Percentiles rank a stretch among this genome's conserved stretches.
These are phyloP conservation scores for Mucor mucedo DNA, from an alignment of 371 early-diverging fungal species.

Conservation along the genomic window DNA sequence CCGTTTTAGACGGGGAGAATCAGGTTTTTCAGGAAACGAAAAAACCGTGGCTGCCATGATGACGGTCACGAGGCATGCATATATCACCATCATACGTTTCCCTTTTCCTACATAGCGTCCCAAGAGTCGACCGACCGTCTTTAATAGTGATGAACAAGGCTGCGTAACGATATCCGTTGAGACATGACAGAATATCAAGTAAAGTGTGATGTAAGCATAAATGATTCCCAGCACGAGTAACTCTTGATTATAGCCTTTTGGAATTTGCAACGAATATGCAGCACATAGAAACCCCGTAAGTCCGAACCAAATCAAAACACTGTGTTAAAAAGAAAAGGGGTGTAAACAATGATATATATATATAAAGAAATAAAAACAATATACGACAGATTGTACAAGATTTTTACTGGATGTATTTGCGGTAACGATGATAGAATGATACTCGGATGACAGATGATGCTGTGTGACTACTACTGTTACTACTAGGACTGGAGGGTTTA, in stretches of 20 bases:
- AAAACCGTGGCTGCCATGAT: slow-evolving; percentile 61
- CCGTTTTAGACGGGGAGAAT: slow-evolving; percentile 64
- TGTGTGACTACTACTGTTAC: not conserved
- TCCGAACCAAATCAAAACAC: slow-evolving; percentile 29
- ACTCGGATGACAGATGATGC: not conserved
- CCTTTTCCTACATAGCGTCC: too few relatives aligned
- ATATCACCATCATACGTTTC: not conserved
- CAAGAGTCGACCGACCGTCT: not conserved
- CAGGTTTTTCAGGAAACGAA: slow-evolving; percentile 47
- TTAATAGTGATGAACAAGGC: slow-evolving; percentile 3
- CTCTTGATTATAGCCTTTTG: slow-evolving; percentile 41
- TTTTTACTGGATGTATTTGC: slow-evolving; percentile 3
- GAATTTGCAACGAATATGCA: slow-evolving; percentile 33
- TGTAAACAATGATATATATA: not conserved
- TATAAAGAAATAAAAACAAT: not conserved
- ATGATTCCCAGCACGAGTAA: slow-evolving; percentile 34
- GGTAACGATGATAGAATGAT: not conserved
- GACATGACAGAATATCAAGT: slow-evolving; percentile 39
- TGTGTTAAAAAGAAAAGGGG: not conserved
- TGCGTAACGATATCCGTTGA: slow-evolving; percentile 33
- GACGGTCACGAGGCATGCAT: slow-evolving; percentile 23
- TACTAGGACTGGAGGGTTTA: not conserved
- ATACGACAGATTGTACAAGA: not conserved
- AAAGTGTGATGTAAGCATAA: slow-evolving; percentile 31
- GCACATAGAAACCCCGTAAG: slow-evolving; percentile 35